Conservation (phyloP, 768 basidiomycete species). For the Pleurotus pulmonarius region DNA sequence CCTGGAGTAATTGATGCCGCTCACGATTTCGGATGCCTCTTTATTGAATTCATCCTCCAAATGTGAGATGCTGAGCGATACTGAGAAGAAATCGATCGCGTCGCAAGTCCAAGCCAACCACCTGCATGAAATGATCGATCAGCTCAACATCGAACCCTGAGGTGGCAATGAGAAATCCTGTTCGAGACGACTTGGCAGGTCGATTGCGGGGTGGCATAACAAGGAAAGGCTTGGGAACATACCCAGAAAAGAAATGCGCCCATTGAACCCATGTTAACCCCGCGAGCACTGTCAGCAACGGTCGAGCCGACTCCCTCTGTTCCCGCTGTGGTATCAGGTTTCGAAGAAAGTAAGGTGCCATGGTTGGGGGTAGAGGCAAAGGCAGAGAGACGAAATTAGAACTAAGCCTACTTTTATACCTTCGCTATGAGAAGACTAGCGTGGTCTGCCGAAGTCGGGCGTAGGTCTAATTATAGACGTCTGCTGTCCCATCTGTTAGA, state of each 20-base stretch:
- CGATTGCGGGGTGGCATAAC: conserved; percentile 1
- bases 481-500: not conserved
- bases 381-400: not conserved
- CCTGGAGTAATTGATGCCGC: conserved; percentile 8
- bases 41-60: conserved; percentile 47
- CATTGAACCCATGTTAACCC: conserved; percentile 49
- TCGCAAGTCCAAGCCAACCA: conserved; percentile 89
- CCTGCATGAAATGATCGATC: conserved; percentile 25
- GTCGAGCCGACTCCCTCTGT: conserved; percentile 26
- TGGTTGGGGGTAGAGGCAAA: conserved; percentile 13
- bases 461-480: not conserved
- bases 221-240: conserved; percentile 24
- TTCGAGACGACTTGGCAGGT: conserved; percentile 7
- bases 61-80: conserved; percentile 51
- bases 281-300: conserved; percentile 39
- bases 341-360: conserved; percentile 48
- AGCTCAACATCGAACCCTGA: not conserved
- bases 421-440: not conserved
- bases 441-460: not conserved
- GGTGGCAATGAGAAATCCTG: not conserved
- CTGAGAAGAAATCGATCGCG: conserved; percentile 84
- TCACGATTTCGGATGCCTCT: conserved; percentile 36
- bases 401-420: conserved; percentile 5
- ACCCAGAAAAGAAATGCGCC: conserved; percentile 60
- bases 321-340: conserved; percentile 50